Evolutionary conservation across 2,329 filamentous ascomycete species (phyloP).

Genomic region (Neonectria sp.): DNA sequence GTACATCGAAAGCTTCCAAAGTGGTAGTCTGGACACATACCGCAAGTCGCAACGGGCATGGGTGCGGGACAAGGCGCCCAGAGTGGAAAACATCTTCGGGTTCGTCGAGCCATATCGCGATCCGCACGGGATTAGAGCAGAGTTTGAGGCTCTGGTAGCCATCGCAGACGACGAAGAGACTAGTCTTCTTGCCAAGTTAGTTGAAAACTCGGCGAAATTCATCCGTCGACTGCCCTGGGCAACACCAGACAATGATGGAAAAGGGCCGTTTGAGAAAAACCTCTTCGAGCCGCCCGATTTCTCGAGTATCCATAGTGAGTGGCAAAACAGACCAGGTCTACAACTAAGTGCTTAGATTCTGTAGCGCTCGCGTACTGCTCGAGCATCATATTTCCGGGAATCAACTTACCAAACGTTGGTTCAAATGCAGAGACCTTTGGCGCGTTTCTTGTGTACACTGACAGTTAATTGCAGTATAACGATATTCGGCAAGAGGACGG

Average conservation of each 20-base stretch:
- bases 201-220: slow-evolving; percentile 74
- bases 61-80: slow-evolving; percentile 71
- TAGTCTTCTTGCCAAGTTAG: slow-evolving; percentile 70
- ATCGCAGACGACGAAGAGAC: slow-evolving; percentile 79
- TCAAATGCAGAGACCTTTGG: not conserved
- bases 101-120: slow-evolving; percentile 77
- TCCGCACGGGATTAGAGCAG: slow-evolving; percentile 69
- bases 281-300: slow-evolving; percentile 82
- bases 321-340: not conserved
- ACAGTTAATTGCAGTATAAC: slow-evolving; percentile 58
- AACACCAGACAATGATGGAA: slow-evolving; percentile 55
- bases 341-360: slow-evolving; percentile 7
- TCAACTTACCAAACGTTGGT: slow-evolving; percentile 61
- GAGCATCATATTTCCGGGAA: slow-evolving; percentile 59
- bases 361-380: slow-evolving; percentile 60
- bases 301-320: slow-evolving; percentile 77
- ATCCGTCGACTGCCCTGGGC: slow-evolving; percentile 80
- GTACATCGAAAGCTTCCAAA: slow-evolving; percentile 69
- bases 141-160: slow-evolving; percentile 73
- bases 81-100: slow-evolving; percentile 71
- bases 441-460: not conserved
- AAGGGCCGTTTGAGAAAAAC: slow-evolving; percentile 78
- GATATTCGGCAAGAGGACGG: slow-evolving; percentile 71
- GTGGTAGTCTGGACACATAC: slow-evolving; percentile 69
- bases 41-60: slow-evolving; percentile 69